Percentiles rank a stretch among this genome's conserved stretches.
Evolutionary conservation across 202 grass and related monocot species (phyloP).

Genomic region (Saccharum hybrid): DNA sequence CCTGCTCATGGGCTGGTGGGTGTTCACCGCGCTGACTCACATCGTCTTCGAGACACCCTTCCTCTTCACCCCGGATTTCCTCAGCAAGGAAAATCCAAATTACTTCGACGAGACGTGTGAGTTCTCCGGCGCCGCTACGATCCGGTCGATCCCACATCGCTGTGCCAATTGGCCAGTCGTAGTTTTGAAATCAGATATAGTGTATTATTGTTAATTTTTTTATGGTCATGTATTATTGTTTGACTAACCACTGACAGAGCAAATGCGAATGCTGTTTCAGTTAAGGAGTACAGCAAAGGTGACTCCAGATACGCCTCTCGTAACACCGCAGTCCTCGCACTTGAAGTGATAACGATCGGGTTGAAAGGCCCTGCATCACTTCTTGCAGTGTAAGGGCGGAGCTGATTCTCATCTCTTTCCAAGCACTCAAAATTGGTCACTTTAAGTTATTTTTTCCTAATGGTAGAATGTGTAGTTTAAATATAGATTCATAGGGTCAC

Average conservation of each 20-base stretch:
- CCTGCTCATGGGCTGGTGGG: constrained; percentile 90
- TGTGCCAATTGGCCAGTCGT: not conserved
- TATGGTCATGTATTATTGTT: too few species aligned
- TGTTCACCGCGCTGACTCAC: constrained; percentile 79
- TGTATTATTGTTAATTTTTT: too few species aligned
- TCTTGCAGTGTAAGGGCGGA: constrained; percentile 66
- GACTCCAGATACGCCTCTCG: constrained; percentile 43
- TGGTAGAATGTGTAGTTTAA: too few species aligned
- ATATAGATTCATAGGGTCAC: too few species aligned
- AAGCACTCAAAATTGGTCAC: not conserved
- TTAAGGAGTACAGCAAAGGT: constrained; percentile 94
- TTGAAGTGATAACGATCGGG: constrained; percentile 11
- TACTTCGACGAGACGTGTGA: constrained; percentile 87
- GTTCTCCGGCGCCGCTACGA: not conserved
- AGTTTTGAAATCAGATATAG: too few species aligned
- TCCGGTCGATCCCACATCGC: too few species aligned
- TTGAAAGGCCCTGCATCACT: constrained; percentile 69
- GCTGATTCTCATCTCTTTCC: not conserved
- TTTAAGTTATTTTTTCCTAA: not conserved
- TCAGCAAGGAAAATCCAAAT: constrained; percentile 54
- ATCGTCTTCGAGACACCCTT: constrained; percentile 75
- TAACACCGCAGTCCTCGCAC: not conserved
- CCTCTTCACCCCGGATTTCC: constrained; percentile 64
- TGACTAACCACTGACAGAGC: not conserved
- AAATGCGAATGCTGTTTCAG: constrained; percentile 21